Base-by-base conservation (phyloP, 768 basidiomycete species). In the Candolleomyces aberdarensis region DNA sequence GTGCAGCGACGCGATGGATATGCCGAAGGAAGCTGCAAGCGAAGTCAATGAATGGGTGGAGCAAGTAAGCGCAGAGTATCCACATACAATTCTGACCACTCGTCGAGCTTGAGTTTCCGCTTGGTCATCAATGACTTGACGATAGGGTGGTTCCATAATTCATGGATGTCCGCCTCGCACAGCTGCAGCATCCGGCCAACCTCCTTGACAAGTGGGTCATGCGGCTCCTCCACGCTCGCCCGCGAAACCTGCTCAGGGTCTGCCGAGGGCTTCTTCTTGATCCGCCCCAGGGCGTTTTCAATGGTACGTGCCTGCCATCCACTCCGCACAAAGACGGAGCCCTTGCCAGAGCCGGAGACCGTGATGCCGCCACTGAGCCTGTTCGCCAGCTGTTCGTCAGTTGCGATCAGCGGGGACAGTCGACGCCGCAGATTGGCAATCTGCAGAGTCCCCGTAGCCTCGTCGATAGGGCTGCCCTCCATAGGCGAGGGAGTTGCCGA, bases 41-140 rank as follows among this genome's bases (percentile, higher is more conserved):
- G 32, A 61, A 43, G 48, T 56, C 26, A 26, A 39, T 61, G 63
- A 59, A 36, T 58, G 17, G n/a, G 13, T 29, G 47, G 47, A 14
- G 51, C 58, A 58, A 52, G 39, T 46, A 31, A 44, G 11, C 15
- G 47, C 19, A 58, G 49, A 17, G 59, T 36, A 43, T 47, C 31
- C 79, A 26, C 92, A 72, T 69, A 94, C 92, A 90, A 94, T 75
- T 93, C 92, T 13, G 90, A 85, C 87, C 91, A 92, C 71, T 94
- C 92, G 64, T 94, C 91, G 55, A 94, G 77, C 67, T 89, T 87
- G 53, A 94, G 73, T 60, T 86, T 85, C 60, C 91, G 80, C 67
- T 83, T 85, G 20, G 76, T 76, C 50, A 92, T 86, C 71, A 93
- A 73, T 29, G 80, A 83, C 67, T 83, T 84, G 56, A 94, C 92